Conservation (phyloP, 306 rosid species). For the Citrullus mucosospermus region DNA sequence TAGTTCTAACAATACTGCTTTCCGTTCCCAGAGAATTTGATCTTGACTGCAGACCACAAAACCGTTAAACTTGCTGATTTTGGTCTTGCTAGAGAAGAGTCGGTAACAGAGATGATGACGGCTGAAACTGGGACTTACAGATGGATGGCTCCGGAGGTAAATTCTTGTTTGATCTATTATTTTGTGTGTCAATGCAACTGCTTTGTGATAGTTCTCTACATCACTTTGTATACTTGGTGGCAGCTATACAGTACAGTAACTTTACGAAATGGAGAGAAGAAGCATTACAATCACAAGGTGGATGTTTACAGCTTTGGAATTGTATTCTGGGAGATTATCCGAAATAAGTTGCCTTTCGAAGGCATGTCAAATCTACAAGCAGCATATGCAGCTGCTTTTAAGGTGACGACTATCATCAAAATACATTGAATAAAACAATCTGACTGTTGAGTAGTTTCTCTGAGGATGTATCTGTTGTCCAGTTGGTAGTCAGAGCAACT, state of each 20-base stretch:
- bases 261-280: conserved; percentile 61
- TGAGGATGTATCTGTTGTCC: not conserved
- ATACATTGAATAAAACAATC: not conserved
- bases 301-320: conserved; percentile 71
- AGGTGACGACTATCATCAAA: conserved; percentile 19
- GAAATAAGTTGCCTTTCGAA: conserved; percentile 54
- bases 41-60: conserved; percentile 67
- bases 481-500: not conserved
- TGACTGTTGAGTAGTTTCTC: not conserved
- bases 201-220: not conserved
- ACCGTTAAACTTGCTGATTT: conserved; percentile 84
- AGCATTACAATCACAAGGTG: conserved; percentile 67
- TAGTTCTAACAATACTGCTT: not conserved
- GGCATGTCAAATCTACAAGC: conserved; percentile 79
- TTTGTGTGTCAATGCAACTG: not conserved
- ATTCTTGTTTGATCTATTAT: not conserved
- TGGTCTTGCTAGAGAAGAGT: conserved; percentile 95
- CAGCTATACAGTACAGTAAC: conserved; percentile 72
- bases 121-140: conserved; percentile 96
- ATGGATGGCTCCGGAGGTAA: conserved; percentile 99
- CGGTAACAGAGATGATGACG: conserved; percentile 94
- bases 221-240: conserved; percentile 10
- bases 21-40: conserved; percentile 57
- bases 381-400: conserved; percentile 67
- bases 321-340: conserved; percentile 62